Conservation (phyloP, 2,329 filamentous ascomycete genomes). For the Phaeophleospora eucalypticola region DNA sequence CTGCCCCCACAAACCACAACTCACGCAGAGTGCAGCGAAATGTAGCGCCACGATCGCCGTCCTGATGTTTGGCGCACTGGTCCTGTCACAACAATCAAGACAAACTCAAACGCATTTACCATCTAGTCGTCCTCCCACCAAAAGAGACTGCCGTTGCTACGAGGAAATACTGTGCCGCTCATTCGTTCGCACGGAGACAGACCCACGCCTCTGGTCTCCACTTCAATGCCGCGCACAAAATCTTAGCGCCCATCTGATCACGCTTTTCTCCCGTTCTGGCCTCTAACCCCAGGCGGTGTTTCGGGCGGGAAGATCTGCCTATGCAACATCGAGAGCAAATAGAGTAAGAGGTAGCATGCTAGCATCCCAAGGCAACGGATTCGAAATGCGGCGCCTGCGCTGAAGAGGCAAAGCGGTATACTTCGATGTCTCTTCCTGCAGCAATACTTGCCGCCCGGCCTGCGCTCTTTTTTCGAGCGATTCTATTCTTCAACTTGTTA, state of each 20-base stretch:
- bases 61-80: no score
- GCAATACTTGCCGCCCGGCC: neutral
- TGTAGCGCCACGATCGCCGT: no score
- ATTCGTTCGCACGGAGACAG: no score
- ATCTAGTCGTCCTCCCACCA: no score
- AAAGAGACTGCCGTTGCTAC: no score
- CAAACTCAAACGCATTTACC: no score
- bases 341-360: neutral
- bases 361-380: neutral
- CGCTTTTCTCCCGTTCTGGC: neutral
- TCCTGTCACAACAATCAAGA: no score
- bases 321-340: neutral
- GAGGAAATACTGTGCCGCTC: no score
- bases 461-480: neutral
- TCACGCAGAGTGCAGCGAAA: no score
- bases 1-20: no score
- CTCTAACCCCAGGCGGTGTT: neutral
- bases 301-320: neutral
- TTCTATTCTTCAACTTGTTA: neutral
- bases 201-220: no score
- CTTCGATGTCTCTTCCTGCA: neutral
- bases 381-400: neutral
- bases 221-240: no score
- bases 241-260: neutral
- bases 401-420: neutral